Percentiles rank a stretch among this genome's conserved stretches.
These are phyloP conservation scores for Limonomyces culmigenus DNA, from an alignment of 1,284 basidiomycete genomes.

Conservation along the genomic window DNA sequence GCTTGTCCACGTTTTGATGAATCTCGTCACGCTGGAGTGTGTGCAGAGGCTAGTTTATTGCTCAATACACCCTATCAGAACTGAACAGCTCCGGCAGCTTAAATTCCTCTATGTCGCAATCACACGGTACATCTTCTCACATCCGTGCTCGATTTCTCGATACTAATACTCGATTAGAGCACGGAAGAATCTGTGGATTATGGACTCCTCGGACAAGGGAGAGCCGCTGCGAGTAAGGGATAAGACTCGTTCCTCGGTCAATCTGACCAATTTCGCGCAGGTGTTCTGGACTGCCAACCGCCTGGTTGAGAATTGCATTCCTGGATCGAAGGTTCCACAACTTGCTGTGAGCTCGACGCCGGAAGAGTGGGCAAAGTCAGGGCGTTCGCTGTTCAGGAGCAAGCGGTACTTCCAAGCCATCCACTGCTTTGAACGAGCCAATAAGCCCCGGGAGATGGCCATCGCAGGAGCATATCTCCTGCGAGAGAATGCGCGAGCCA, in stretches of 20 bases:
- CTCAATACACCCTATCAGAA: too few relatives aligned
- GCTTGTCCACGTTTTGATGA: slow-evolving; percentile 33
- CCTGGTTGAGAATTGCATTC: slow-evolving; percentile 21
- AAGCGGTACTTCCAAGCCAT: slow-evolving; percentile 40
- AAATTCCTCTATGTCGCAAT: slow-evolving; percentile 46
- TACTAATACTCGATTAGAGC: slow-evolving; percentile 20
- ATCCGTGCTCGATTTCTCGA: background rate
- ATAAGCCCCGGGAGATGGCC: slow-evolving; percentile 20
- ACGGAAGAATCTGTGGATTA: slow-evolving; percentile 40
- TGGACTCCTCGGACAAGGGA: slow-evolving; percentile 29
- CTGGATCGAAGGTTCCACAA: slow-evolving; percentile 25
- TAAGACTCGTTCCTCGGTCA: too few relatives aligned
- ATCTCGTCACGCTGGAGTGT: slow-evolving; percentile 37
- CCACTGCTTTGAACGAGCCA: slow-evolving; percentile 42
- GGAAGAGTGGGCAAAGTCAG: slow-evolving; percentile 39
- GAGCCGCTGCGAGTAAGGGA: slow-evolving; percentile 34
- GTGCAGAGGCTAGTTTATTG: slow-evolving; percentile 50
- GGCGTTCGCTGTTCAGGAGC: slow-evolving; percentile 32
- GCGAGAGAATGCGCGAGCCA: slow-evolving; percentile 24
- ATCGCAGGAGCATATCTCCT: slow-evolving; percentile 29
- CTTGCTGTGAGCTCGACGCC: slow-evolving; percentile 28
- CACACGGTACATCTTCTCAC: slow-evolving; percentile 17
- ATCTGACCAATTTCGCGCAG: too few relatives aligned
- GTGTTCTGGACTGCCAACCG: slow-evolving; percentile 20
- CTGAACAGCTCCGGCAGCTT: slow-evolving; percentile 27